Percentiles rank a stretch among this genome's conserved stretches.
These are phyloP conservation scores for Cryptococcus jaspeensis DNA, from an alignment of 1,284 basidiomycete genomes.

Conservation along the genomic window DNA sequence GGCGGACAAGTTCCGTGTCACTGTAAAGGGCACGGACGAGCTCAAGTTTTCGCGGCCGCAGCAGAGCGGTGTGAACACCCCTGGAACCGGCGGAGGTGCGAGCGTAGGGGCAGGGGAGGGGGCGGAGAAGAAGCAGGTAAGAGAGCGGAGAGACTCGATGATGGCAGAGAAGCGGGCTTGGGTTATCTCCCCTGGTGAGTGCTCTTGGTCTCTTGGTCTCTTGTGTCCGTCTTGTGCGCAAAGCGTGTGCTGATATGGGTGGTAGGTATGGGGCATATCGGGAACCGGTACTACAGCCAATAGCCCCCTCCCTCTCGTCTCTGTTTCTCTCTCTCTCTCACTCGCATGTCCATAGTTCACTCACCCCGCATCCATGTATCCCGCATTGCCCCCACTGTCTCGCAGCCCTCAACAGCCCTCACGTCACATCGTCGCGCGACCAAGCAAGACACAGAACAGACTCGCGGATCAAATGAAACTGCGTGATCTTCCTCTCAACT, in stretches of 20 bases:
- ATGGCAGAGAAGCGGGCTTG: conserved; percentile 43
- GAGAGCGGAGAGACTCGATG: conserved; percentile 1
- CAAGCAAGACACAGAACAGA: too few species aligned
- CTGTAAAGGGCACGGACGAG: conserved; percentile 19
- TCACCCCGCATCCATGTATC: conserved; percentile 35
- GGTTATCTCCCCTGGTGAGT: conserved; percentile 45
- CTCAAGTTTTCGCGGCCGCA: conserved; percentile 24
- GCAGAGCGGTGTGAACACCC: background rate
- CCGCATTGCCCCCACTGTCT: too few species aligned
- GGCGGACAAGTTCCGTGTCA: conserved; percentile 19
- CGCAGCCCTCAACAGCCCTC: too few species aligned
- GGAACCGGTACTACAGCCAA: conserved; percentile 38
- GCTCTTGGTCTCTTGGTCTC: background rate
- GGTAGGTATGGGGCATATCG: conserved; percentile 47
- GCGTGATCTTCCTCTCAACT: too few species aligned
- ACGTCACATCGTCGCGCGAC: too few species aligned
- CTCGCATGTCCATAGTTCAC: conserved; percentile 27
- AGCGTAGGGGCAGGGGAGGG: background rate
- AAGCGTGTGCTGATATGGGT: background rate
- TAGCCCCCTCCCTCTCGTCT: conserved; percentile 38
- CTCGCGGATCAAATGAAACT: too few species aligned
- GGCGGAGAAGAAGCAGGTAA: conserved; percentile 6
- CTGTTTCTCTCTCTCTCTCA: conserved; percentile 30
- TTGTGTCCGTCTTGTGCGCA: background rate
- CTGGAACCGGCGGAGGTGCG: background rate